A percentile compares a stretch with the other conserved stretches of the same genome.
Conservation (phyloP, 2,329 filamentous ascomycete species). For the Colletotrichum viniferum region DNA sequence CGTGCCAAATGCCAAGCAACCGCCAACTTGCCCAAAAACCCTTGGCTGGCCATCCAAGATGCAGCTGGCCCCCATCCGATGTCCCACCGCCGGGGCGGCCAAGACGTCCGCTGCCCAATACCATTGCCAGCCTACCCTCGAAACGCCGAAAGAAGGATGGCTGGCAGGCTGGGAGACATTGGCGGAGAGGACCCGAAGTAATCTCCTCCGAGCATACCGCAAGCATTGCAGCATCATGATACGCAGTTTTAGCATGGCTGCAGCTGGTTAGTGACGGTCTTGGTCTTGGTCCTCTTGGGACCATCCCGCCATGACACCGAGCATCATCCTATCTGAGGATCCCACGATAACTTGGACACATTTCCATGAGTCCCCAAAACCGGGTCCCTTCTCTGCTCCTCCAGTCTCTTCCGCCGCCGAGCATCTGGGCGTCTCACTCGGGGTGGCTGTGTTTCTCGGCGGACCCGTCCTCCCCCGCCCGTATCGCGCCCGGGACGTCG, state of each 20-base stretch:
- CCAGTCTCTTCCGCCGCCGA: constrained; percentile 1
- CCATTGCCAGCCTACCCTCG: neutral
- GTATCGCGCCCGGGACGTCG: constrained; percentile 15
- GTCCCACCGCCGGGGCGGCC: constrained; percentile 9
- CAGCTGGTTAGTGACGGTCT: neutral
- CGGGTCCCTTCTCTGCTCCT: neutral
- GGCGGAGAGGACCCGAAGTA: neutral
- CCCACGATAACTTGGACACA: constrained; percentile 7
- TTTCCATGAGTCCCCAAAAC: neutral
- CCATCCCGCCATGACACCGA: neutral
- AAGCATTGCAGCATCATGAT: neutral
- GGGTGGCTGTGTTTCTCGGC: constrained; percentile 21
- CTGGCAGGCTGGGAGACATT: neutral
- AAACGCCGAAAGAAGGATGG: neutral
- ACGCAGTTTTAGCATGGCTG: neutral
- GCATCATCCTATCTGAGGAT: neutral
- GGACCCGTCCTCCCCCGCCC: constrained; percentile 13
- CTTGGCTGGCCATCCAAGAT: constrained; percentile 5
- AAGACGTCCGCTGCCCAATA: constrained; percentile 18
- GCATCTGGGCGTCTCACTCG: constrained; percentile 19
- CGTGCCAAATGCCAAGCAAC: neutral
- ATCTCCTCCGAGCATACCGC: neutral
- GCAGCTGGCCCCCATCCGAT: neutral
- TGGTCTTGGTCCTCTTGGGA: neutral
- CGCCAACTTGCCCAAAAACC: constrained; percentile 7